A percentile compares a stretch with the other conserved stretches of the same genome.
Evolutionary conservation across 116 monocot genomes (phyloP).

Genomic region (Papilionanthe hybrid): DNA sequence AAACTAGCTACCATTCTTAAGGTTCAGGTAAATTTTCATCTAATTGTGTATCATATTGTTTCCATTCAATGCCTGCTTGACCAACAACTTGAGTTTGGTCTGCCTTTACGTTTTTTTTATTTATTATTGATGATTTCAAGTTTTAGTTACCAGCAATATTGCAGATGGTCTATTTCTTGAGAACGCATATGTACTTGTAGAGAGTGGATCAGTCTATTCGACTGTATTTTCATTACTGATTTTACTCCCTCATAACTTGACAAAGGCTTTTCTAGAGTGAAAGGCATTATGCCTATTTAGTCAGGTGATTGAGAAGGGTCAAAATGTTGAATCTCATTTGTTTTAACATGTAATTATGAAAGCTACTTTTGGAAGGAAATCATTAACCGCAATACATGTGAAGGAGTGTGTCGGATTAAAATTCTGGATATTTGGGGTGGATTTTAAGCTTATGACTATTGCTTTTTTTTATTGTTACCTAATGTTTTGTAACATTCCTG

Average conservation of each 20-base stretch:
- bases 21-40: slow-evolving; percentile 37
- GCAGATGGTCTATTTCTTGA: background rate
- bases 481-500: background rate
- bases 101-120: background rate
- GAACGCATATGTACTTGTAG: background rate
- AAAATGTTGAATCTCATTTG: background rate
- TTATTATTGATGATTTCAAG: background rate
- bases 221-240: background rate
- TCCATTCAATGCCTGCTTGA: background rate
- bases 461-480: too few species aligned
- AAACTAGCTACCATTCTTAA: slow-evolving; percentile 52
- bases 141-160: background rate
- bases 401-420: background rate
- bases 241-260: background rate
- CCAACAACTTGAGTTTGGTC: background rate
- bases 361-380: background rate
- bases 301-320: background rate
- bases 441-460: too few species aligned
- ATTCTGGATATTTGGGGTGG: background rate
- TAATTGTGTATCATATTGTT: background rate
- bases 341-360: background rate
- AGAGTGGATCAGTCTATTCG: background rate
- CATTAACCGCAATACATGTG: background rate
- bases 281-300: background rate
- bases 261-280: background rate